These are phyloP conservation scores for Effrenium voratum DNA, from an alignment of 73 alveolate species.

Conservation along the genomic window DNA sequence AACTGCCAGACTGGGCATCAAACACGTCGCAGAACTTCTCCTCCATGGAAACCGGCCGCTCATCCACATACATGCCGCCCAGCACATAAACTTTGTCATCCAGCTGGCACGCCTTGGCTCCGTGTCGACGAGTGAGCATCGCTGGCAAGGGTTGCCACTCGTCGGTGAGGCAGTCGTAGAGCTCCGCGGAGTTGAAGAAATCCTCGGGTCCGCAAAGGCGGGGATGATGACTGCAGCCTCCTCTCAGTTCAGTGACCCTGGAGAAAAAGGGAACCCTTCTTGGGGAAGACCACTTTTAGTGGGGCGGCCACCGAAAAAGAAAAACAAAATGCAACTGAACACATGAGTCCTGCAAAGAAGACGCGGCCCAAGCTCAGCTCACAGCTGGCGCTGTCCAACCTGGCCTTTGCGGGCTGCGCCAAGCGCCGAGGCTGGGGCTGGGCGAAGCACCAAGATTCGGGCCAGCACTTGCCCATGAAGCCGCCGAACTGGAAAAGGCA, in stretches of 20 bases:
- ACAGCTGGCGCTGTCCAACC: conserved; percentile 81
- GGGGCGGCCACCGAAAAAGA: background rate
- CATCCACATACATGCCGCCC: conserved; percentile 92
- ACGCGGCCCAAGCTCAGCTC: conserved; percentile 75
- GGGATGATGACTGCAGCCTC: conserved; percentile 88
- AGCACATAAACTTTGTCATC: conserved; percentile 75
- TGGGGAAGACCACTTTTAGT: too few species aligned
- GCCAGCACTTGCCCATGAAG: conserved; percentile 74
- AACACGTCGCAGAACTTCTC: conserved; percentile 88
- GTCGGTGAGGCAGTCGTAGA: conserved; percentile 70
- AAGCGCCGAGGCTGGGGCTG: background rate
- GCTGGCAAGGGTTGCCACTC: conserved; percentile 52
- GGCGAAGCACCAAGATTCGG: conserved; percentile 37
- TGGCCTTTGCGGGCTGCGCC: background rate
- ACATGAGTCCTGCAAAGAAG: conserved; percentile 80
- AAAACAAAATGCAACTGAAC: background rate
- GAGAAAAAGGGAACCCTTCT: background rate
- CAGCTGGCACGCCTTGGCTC: conserved; percentile 75
- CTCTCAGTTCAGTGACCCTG: background rate
- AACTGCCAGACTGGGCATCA: background rate
- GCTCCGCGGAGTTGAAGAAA: conserved; percentile 66
- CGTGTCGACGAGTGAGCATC: conserved; percentile 74
- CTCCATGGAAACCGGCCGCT: conserved; percentile 27
- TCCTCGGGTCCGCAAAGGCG: conserved; percentile 61
- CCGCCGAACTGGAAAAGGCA: conserved; percentile 82